phyloP scores from a whole-genome alignment of 371 early-diverging fungal genomes.

The Mortierella sp. region DNA sequence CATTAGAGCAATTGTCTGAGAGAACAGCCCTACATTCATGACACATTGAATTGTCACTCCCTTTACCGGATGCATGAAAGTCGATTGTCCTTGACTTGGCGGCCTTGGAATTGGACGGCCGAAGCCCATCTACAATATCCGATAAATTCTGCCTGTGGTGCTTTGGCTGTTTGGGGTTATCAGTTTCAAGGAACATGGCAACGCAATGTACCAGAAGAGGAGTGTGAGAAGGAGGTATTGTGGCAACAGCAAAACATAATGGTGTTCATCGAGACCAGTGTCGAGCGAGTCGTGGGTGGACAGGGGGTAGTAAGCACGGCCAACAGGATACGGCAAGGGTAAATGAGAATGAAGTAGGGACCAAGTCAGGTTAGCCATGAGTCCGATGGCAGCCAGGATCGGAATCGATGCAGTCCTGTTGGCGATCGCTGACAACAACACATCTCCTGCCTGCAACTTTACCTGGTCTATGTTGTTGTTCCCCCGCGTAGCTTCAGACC shows the following conservation, averaged over 20 bases:
- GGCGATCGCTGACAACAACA: too few relatives aligned
- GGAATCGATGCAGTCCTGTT: too few relatives aligned
- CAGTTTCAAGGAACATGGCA: background rate
- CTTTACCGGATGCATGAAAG: conserved; percentile 53
- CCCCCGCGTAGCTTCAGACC: conserved; percentile 27
- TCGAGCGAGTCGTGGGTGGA: background rate
- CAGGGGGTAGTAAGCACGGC: background rate
- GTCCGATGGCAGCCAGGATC: conserved; percentile 19
- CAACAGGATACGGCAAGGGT: conserved; percentile 13
- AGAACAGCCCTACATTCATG: background rate
- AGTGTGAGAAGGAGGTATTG: background rate
- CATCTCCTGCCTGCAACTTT: too few relatives aligned
- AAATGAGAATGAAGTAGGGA: conserved; percentile 21
- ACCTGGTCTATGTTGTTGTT: conserved; percentile 31
- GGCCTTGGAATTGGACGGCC: conserved; percentile 43
- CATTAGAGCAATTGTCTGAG: conserved; percentile 15
- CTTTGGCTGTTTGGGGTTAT: conserved; percentile 14
- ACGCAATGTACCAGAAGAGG: background rate
- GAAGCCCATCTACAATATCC: conserved; percentile 47
- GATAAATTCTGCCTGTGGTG: conserved; percentile 39
- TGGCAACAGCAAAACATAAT: background rate
- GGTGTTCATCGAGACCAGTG: too few relatives aligned
- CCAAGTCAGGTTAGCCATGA: background rate
- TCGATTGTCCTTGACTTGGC: conserved; percentile 56
- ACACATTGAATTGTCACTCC: background rate